Evolutionary conservation across 2,329 filamentous ascomycete species (phyloP).

Genomic region (Talaromyces sp.): DNA sequence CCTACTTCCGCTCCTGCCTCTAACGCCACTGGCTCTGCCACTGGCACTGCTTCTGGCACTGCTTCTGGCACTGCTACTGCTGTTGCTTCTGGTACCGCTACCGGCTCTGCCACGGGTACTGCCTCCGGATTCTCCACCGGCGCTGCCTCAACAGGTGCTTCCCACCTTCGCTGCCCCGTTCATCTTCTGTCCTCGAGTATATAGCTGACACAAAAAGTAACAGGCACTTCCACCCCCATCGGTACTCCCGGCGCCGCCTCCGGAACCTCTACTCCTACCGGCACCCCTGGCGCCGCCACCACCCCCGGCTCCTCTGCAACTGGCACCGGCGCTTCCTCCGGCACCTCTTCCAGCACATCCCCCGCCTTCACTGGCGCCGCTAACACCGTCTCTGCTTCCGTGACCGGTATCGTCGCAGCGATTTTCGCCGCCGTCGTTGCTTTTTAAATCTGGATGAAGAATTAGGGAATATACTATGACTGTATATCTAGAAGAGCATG

Average conservation of each 20-base stretch:
- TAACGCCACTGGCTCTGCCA: conserved; percentile 5
- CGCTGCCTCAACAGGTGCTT: conserved; percentile 8
- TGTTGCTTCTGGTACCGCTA: not conserved
- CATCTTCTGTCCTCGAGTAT: too few relatives aligned
- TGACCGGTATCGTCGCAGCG: conserved; percentile 17
- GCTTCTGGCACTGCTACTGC: not conserved
- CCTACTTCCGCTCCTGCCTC: not conserved
- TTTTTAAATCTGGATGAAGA: conserved; percentile 14
- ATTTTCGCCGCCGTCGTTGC: conserved; percentile 17
- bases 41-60: not conserved
- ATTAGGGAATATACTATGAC: too few relatives aligned
- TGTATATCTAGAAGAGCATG: not conserved
- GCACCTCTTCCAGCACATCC: conserved; percentile 16
- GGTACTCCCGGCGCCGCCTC: conserved; percentile 11
- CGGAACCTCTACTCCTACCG: conserved; percentile 22
- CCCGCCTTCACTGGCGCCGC: conserved; percentile 13
- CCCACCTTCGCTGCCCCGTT: not conserved
- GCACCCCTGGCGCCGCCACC: conserved; percentile 23
- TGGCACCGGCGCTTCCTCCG: conserved; percentile 27
- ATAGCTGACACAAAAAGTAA: too few relatives aligned
- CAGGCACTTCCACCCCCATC: conserved; percentile 10
- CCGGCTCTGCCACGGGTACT: not conserved
- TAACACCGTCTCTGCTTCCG: conserved; percentile 20
- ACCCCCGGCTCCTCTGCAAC: conserved; percentile 11
- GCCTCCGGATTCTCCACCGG: not conserved